Evolutionary conservation across 371 early-diverging fungal species (phyloP), one percentile per base, ranked within the genome.

Genomic region (Mortierella sp.): DNA sequence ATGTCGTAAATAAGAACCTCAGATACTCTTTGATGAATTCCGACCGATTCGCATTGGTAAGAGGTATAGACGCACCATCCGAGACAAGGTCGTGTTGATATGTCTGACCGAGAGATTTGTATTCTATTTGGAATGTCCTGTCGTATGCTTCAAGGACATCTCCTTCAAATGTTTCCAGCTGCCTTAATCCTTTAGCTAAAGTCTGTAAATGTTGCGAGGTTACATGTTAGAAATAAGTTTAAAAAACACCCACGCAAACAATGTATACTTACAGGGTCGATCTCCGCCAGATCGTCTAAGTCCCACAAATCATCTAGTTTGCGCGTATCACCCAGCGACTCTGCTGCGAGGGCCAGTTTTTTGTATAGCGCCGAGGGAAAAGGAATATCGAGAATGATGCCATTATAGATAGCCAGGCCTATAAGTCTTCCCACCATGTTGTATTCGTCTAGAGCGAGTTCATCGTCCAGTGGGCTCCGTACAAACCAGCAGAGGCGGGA

Each of bases 401-500:
- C 93, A 80, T 99, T 97, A 77, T 97, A 97, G 39, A 99, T 94
- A 10, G 98, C 97, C 57, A 98, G 81, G 1, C 98, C 99, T 37
- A 98, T 88, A 3, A 98, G 91, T 5, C 86, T 88, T 9, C 98
- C 98, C 3, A 96, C 91, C 65, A 97, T 90, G 59, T 93, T 92
- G 76, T 94, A 96, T 86, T 97, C 96, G 59, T 93, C 88, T 51
- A 89, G 80, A 3, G 87, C 84, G 24, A 72, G 88, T 87, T 88
- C 89, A 43, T 94, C 92, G 64, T 93, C 92, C 30, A 89, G 74
- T 9, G 90, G 87, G 66, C 89, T 88, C 20, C 93, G 92, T 52
- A 89, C 92, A 72, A 98, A 96, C 96, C 98, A 97, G 77, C 94
- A 94, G 39, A 94, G 85, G 28, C 92, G 87, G 22, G 94, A 91